phyloP scores from a whole-genome alignment of 352 stramenopile species.

The Pelagophyceae sp. region DNA sequence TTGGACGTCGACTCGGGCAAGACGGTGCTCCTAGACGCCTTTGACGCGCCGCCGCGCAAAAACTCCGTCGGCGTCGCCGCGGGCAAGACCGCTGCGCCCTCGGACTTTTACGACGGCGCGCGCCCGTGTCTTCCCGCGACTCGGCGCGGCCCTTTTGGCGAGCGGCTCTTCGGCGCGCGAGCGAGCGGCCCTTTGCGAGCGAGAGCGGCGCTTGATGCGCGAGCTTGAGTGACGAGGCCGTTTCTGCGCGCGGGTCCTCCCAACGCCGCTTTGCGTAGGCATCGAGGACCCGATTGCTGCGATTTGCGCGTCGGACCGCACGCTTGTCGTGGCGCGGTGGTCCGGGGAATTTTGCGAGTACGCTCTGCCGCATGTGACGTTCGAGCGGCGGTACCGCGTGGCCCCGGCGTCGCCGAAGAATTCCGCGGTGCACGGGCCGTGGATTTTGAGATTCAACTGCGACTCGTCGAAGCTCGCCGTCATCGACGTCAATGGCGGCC shows the following conservation, averaged over 20 bases:
- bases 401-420: slow-evolving; percentile 15
- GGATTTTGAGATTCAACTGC: slow-evolving; percentile 73
- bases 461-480: slow-evolving; percentile 68
- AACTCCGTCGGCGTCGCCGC: neutral
- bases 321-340: slow-evolving; percentile 64
- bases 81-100: neutral
- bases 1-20: slow-evolving; percentile 67
- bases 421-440: slow-evolving; percentile 48
- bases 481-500: slow-evolving; percentile 72
- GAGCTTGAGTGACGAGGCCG: too few relatives aligned
- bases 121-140: too few relatives aligned
- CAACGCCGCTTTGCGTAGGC: too few relatives aligned
- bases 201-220: too few relatives aligned
- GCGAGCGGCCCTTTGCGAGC: too few relatives aligned
- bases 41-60: too few relatives aligned
- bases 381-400: slow-evolving; percentile 78
- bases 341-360: slow-evolving; percentile 74
- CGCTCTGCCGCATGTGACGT: slow-evolving; percentile 74
- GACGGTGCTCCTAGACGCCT: neutral
- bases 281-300: slow-evolving; percentile 61
- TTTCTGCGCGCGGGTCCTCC: too few relatives aligned
- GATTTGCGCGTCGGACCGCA: slow-evolving; percentile 66
- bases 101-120: too few relatives aligned
- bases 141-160: too few relatives aligned
- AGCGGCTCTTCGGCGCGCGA: too few relatives aligned